phyloP scores from a whole-genome alignment of 768 basidiomycete genomes.

The Lactarius vividus region DNA sequence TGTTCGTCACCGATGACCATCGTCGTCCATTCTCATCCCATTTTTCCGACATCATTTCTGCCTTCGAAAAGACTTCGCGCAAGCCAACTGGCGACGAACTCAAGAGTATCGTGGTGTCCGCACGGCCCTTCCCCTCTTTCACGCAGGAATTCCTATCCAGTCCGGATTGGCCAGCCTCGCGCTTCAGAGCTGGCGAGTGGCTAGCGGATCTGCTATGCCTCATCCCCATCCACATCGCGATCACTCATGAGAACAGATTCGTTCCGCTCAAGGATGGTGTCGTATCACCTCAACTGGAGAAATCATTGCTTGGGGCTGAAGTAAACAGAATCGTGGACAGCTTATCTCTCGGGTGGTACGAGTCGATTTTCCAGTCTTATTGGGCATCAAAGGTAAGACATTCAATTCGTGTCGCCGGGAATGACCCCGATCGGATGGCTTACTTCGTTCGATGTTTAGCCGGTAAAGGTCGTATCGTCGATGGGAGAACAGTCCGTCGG shows the following conservation, averaged over 20 bases:
- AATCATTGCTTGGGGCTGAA: constrained; percentile 55
- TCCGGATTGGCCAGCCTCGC: constrained; percentile 34
- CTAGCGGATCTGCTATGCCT: constrained; percentile 57
- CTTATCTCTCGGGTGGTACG: constrained; percentile 63
- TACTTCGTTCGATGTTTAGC: constrained; percentile 37
- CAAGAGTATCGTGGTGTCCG: constrained; percentile 38
- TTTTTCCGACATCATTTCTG: constrained; percentile 44
- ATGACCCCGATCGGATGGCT: neutral
- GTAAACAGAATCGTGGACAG: constrained; percentile 56
- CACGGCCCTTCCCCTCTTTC: constrained; percentile 36
- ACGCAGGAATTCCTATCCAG: constrained; percentile 7
- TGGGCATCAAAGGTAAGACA: constrained; percentile 50
- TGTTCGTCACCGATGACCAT: constrained; percentile 45
- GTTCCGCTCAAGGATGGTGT: constrained; percentile 61
- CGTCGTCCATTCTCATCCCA: constrained; percentile 40
- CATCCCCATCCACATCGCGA: constrained; percentile 62
- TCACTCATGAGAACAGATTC: constrained; percentile 59
- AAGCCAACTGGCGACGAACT: constrained; percentile 53
- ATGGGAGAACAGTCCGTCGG: constrained; percentile 71
- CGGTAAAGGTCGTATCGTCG: constrained; percentile 62
- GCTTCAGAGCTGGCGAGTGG: constrained; percentile 57
- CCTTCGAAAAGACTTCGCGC: constrained; percentile 48
- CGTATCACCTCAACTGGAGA: constrained; percentile 49
- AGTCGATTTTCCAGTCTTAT: constrained; percentile 61
- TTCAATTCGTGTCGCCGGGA: neutral